These are phyloP conservation scores for Candida arabinofermentans DNA, from an alignment of 805 yeast species.

Conservation along the genomic window DNA sequence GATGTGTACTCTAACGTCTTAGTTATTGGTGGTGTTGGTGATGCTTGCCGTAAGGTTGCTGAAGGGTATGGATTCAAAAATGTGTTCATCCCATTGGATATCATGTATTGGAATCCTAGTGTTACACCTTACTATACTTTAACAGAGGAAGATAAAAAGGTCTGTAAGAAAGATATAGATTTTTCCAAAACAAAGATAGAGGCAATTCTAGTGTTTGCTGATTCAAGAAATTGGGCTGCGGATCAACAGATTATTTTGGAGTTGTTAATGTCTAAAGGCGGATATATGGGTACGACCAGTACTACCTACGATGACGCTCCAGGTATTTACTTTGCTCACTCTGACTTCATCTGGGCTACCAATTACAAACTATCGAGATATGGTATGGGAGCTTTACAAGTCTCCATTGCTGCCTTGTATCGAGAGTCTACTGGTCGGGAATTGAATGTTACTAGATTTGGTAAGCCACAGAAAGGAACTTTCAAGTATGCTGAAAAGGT, in stretches of 20 bases:
- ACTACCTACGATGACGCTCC: constrained; percentile 75
- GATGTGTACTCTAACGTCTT: constrained; percentile 65
- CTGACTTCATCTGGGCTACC: constrained; percentile 92
- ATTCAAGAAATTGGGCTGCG: constrained; percentile 89
- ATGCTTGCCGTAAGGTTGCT: constrained; percentile 79
- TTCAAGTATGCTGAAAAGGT: constrained; percentile 81
- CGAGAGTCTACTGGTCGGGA: constrained; percentile 82
- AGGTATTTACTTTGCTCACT: constrained; percentile 81
- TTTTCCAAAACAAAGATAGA: constrained; percentile 66
- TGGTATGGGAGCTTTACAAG: constrained; percentile 94
- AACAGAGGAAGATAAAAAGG: constrained; percentile 63
- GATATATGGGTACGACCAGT: constrained; percentile 80
- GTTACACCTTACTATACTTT: constrained; percentile 80
- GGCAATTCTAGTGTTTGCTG: constrained; percentile 86
- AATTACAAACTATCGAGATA: constrained; percentile 77
- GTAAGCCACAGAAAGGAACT: constrained; percentile 87
- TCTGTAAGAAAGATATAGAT: constrained; percentile 54
- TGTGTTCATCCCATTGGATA: constrained; percentile 77
- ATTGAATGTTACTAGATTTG: constrained; percentile 75
- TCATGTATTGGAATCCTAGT: constrained; percentile 82
- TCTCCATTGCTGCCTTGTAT: constrained; percentile 79
- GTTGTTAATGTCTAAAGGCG: constrained; percentile 67
- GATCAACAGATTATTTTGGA: constrained; percentile 89
- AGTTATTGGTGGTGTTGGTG: constrained; percentile 88
- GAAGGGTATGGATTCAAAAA: constrained; percentile 78